Base-by-base conservation (phyloP, 208 protist genomes). In the Lotmaria passim region DNA sequence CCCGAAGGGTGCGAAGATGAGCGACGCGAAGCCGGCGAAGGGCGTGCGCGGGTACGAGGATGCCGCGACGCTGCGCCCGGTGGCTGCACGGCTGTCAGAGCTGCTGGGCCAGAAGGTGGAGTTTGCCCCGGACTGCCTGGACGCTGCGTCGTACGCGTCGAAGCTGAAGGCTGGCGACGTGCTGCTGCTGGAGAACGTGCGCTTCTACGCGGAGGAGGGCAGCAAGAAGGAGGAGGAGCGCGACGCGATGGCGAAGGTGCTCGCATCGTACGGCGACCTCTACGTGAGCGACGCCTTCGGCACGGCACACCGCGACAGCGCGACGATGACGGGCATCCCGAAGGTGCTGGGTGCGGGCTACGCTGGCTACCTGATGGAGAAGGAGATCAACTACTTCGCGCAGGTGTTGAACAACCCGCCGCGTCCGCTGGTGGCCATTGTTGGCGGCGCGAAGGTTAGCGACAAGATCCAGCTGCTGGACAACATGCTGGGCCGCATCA, bases 381-480 rank as follows among this genome's bases (percentile, higher is more conserved):
- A 99, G 70, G 99, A 99, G 81, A 89, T 99, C 47, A 96, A 98
- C 31, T 99, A 98, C 82, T 99, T 99, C 82, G 71, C 87, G 43
- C 97, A 96, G 75, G 93, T 97, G 33, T 76, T 98, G 31, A 88
- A 85, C 73, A 86, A 86, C 62, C 93, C 94, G 12, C 69, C 82
- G 39, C 81, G 84, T 10, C 94, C 94, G 33, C 81, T 99, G 62
- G 82, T 99, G 7, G 98, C 99, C 64, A 99, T 99, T 69, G 87
- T 95, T 36, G 93, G 93, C 31, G 93, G 98, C 48, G 96, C 98
- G 60, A 99, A 99, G 87, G 98, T 99, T 36, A 93, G 87, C 57
- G 98, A 99, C 83, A 99, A 99, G 91, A 99, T 99, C 71, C 90
- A 98, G 75, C 83, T 99, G 11, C 99, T 99, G 69, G 87, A 99